Percentiles rank a stretch among this genome's conserved stretches.
phyloP scores from a whole-genome alignment of 2,329 filamentous ascomycete genomes.

The Beauveria scarabaeidicola region DNA sequence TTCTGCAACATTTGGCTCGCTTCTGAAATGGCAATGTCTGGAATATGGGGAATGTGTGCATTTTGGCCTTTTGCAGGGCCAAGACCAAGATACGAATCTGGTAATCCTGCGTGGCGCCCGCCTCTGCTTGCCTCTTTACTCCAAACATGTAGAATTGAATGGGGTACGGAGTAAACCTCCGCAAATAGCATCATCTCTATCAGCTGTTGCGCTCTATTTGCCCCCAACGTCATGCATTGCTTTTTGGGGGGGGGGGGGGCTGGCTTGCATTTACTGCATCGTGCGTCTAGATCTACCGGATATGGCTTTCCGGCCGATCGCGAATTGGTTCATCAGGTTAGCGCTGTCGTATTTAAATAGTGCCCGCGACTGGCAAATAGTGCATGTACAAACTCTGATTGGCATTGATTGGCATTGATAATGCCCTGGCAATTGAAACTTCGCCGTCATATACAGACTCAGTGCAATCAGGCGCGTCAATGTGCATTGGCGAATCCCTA shows the following conservation, averaged over 20 bases:
- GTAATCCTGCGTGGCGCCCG: background rate
- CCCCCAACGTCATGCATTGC: background rate
- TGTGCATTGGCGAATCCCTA: too few relatives aligned
- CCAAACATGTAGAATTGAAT: background rate
- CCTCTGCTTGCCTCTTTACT: background rate
- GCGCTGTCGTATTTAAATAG: background rate
- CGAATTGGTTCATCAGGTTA: background rate
- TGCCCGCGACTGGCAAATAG: too few relatives aligned
- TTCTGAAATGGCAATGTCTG: background rate
- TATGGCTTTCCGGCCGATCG: background rate
- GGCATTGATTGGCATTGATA: background rate
- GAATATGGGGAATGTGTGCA: background rate
- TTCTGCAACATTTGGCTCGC: background rate
- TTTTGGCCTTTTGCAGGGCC: background rate
- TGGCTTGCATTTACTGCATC: background rate
- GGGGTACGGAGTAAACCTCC: background rate
- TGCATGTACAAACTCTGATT: background rate
- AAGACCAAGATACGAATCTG: background rate
- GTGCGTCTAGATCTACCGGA: background rate
- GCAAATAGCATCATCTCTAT: background rate
- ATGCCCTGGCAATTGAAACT: background rate
- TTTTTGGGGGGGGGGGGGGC: background rate
- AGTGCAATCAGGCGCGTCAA: too few relatives aligned
- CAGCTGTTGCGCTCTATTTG: background rate
- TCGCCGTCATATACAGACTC: background rate